Base-by-base conservation (phyloP, 345 rosid genomes). In the Noccaea caerulescens region DNA sequence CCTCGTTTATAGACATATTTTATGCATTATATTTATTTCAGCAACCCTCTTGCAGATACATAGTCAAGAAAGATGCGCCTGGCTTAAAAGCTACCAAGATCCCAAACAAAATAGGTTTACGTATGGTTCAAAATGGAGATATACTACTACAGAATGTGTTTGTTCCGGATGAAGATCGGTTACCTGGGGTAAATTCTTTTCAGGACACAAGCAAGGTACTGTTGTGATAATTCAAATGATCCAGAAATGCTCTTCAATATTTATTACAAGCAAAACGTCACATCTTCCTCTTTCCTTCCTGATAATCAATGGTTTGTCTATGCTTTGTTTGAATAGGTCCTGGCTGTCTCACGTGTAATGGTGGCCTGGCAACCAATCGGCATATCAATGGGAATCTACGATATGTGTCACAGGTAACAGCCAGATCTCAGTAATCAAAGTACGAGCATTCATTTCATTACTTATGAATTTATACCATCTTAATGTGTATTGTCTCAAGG, bases 301-400 rank as follows among this genome's bases (percentile, higher is more conserved):
- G 14, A 34, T 55, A 46, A 8, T 75, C 5, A 43, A 64, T 8
- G 51, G 36, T 41, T 72, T 66, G 6, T 39, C 38, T 52, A 7
- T 20, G 37, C 37, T 69, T 56, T 4, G 53, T 59, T 52, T 49
- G 49, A 23, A 10, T 74, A 91, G 98, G 98, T 94, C 39, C 83
- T 94, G 47, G 98, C 96, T 66, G 93, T 94, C 39, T 94, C 98
- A 41, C 98, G 96, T 18, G 91, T 94, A 33, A 90, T 89, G 81
- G 99, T 95, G 50, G 81, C 98, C 16, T 94, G 99, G 99, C 98
- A 91, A 58, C 96, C 98, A 55, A 85, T 91, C 23, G 99, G 99
- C 50, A 71, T 94, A 78, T 83, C 95, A 30, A 94, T 91, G 99
- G 98, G 99, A 13, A 78, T 89, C 72, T 94, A 91, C 68, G 98